Evolutionary conservation across 768 basidiomycete species (phyloP).

Genomic region (Scleroderma citrinum): DNA sequence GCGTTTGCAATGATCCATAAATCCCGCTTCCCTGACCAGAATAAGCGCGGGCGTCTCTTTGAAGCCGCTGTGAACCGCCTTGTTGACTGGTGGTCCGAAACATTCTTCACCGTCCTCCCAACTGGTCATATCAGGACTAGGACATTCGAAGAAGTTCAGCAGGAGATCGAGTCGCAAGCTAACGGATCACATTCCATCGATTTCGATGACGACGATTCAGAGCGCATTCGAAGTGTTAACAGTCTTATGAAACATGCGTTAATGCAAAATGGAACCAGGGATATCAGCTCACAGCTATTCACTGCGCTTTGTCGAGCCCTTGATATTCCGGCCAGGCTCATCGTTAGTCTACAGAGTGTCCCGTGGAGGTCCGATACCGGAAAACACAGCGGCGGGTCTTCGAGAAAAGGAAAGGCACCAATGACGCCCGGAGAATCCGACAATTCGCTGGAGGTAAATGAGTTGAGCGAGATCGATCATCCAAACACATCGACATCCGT

Average conservation of each 20-base stretch:
- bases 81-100: constrained; percentile 76
- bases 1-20: constrained; percentile 79
- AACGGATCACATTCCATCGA: constrained; percentile 34
- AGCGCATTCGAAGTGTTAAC: constrained; percentile 68
- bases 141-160: constrained; percentile 71
- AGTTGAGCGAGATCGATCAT: constrained; percentile 36
- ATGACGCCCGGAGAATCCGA: constrained; percentile 15
- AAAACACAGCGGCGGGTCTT: constrained; percentile 36
- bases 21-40: constrained; percentile 71
- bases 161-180: constrained; percentile 24
- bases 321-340: constrained; percentile 79
- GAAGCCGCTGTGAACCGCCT: constrained; percentile 73
- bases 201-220: constrained; percentile 44
- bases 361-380: constrained; percentile 77
- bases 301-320: constrained; percentile 84
- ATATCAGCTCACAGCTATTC: constrained; percentile 86
- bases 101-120: constrained; percentile 59
- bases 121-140: constrained; percentile 68
- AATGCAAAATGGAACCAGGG: constrained; percentile 72
- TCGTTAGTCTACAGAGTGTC: constrained; percentile 86
- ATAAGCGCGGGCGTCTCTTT: constrained; percentile 82
- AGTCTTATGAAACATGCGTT: constrained; percentile 93
- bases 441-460: constrained; percentile 25
- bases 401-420: constrained; percentile 32
- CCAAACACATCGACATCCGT: constrained; percentile 24